These are phyloP conservation scores for Apiotrichum akiyoshidainum DNA, from an alignment of 1,284 basidiomycete genomes.

Conservation along the genomic window DNA sequence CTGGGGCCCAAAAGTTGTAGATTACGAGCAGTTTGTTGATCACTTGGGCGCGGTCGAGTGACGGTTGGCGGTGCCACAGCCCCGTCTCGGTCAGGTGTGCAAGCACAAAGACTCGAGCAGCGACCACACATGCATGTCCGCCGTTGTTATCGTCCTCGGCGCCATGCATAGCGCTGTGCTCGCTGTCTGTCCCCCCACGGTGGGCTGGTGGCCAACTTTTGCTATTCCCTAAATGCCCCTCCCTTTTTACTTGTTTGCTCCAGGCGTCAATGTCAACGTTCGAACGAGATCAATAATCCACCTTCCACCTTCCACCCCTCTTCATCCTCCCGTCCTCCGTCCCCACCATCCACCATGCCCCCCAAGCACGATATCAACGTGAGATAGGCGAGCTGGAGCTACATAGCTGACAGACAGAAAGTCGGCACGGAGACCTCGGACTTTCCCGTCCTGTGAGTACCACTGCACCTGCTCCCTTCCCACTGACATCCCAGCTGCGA, in stretches of 20 bases:
- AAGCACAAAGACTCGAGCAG: too few relatives aligned
- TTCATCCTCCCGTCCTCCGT: neutral
- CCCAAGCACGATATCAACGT: slow-evolving; percentile 52
- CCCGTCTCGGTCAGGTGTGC: too few relatives aligned
- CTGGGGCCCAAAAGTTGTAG: too few relatives aligned
- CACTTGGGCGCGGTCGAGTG: neutral
- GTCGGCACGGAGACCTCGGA: slow-evolving; percentile 50
- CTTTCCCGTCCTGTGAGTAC: slow-evolving; percentile 50
- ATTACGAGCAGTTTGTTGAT: too few relatives aligned
- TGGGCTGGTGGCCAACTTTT: too few relatives aligned
- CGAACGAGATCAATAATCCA: neutral
- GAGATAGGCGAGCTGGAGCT: slow-evolving; percentile 3
- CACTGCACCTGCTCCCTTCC: neutral
- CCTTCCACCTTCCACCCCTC: neutral
- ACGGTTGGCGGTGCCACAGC: neutral
- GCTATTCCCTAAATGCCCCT: neutral
- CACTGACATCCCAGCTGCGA: slow-evolving; percentile 56
- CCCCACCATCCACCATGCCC: slow-evolving; percentile 24
- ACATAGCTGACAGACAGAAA: slow-evolving; percentile 35
- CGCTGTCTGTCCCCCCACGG: too few relatives aligned
- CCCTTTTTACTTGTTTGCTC: neutral
- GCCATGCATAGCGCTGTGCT: too few relatives aligned
- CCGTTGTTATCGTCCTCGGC: too few relatives aligned
- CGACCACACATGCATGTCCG: too few relatives aligned
- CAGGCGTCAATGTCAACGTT: neutral